These are phyloP conservation scores for Porogramme epimiltina DNA, from an alignment of 1,284 basidiomycete genomes.

Conservation along the genomic window DNA sequence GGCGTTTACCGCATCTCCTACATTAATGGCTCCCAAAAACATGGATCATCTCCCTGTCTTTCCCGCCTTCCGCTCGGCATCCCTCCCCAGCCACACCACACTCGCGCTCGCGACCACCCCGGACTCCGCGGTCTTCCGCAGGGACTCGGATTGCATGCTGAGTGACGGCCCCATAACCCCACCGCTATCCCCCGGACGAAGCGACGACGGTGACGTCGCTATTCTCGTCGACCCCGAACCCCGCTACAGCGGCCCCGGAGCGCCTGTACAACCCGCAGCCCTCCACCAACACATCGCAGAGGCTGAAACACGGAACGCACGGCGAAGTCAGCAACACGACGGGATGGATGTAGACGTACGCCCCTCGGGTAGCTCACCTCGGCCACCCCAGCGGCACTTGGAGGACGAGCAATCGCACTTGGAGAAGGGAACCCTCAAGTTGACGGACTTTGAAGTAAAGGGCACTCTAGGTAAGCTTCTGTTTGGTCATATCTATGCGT, in stretches of 20 bases:
- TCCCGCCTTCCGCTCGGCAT: constrained; percentile 37
- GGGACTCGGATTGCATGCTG: constrained; percentile 36
- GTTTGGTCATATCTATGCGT: not conserved
- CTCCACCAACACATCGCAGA: constrained; percentile 14
- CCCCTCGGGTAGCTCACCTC: constrained; percentile 27
- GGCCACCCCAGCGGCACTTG: constrained; percentile 55
- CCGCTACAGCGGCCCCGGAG: constrained; percentile 27
- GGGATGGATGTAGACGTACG: constrained; percentile 30
- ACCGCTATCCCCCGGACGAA: constrained; percentile 40
- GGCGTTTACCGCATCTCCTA: constrained; percentile 27
- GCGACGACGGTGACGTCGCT: constrained; percentile 31
- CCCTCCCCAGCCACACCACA: constrained; percentile 34
- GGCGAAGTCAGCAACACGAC: constrained; percentile 20
- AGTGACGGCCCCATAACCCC: constrained; percentile 41
- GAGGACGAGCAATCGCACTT: constrained; percentile 73
- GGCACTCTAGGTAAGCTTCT: constrained; percentile 67
- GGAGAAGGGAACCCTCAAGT: constrained; percentile 54
- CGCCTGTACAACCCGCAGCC: constrained; percentile 10
- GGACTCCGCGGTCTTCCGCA: constrained; percentile 23
- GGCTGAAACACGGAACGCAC: constrained; percentile 16
- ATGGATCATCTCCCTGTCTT: constrained; percentile 24
- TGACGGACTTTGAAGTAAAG: constrained; percentile 81
- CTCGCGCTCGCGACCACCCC: constrained; percentile 27
- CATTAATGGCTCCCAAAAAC: constrained; percentile 23
- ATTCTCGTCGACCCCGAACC: constrained; percentile 32